Conservation (phyloP, 495 filamentous ascomycete genomes). For the Durotheca rogersii region DNA sequence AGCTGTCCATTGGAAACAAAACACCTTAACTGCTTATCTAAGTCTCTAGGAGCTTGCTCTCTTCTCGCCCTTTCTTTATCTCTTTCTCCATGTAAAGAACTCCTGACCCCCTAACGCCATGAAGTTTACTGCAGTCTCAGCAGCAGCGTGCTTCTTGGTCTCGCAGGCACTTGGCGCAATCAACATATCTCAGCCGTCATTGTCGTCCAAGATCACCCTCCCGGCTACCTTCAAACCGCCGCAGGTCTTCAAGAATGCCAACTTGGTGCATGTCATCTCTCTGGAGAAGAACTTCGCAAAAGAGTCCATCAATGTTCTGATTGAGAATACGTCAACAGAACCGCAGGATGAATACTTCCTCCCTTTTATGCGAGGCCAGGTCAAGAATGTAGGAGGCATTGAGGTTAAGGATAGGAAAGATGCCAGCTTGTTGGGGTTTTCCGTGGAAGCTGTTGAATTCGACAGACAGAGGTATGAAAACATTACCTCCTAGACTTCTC, state of each 20-base stretch:
- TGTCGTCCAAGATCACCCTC: conserved; percentile 49
- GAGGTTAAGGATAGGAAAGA: conserved; percentile 92
- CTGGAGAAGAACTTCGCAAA: conserved; percentile 87
- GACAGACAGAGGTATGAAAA: conserved; percentile 58
- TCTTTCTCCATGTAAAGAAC: conserved; percentile 44
- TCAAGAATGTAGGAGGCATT: conserved; percentile 75
- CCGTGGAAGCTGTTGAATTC: conserved; percentile 64
- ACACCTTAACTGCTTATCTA: no score
- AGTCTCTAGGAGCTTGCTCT: no score
- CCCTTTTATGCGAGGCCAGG: conserved; percentile 72
- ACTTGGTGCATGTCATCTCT: conserved; percentile 85
- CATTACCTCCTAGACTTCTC: neutral
- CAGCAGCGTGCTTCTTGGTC: conserved; percentile 50
- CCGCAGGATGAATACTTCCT: conserved; percentile 88
- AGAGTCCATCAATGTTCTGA: conserved; percentile 87
- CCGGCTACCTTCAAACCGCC: conserved; percentile 78
- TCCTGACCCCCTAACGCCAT: conserved; percentile 44
- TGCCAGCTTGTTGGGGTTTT: conserved; percentile 62
- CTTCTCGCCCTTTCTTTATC: no score
- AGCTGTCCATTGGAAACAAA: no score
- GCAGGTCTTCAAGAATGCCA: conserved; percentile 86
- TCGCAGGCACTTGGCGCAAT: conserved; percentile 41
- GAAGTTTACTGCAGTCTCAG: conserved; percentile 55
- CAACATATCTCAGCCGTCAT: conserved; percentile 38
- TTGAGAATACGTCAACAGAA: conserved; percentile 76